Base-by-base conservation (phyloP, 306 rosid species). In the Vigna mungo region DNA sequence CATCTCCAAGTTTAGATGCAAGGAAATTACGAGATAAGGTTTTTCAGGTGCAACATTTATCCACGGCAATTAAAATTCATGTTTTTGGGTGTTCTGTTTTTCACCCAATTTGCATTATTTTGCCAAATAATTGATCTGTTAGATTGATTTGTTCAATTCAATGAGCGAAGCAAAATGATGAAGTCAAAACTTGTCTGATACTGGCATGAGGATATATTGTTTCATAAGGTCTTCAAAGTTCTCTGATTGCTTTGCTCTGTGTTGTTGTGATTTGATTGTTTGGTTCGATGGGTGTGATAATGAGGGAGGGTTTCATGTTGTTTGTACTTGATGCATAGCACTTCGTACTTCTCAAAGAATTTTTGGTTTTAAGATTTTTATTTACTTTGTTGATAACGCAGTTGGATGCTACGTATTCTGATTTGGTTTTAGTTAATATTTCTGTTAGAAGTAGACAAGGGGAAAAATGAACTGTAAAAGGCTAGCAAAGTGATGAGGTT, bases 1-100 rank as follows among this genome's bases (percentile, higher is more conserved):
- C 84, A 69, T 56, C 77, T 71, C 78, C 53, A 14, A 86, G 87
- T 77, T 17, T 70, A 14, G 63, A 23, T 81, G 87, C 87, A 83
- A 78, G 89, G 87, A 86, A 86, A 80, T 64, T 4, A 81, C 84
- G 89, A 71, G 87, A 25, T 15, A 80, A 78, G 87, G 87, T 62
- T 82, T 0, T 72, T 8, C 0, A 13, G 85, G 89, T 86, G 89
- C 89, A 39, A 86, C n/a, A 86, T 86, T 83, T 41, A 77, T 1
- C n/a, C 44, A 13, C 27, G 87, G 87, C 87, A 74, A 36, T 58
- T 49, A 16, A 55, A 27, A 2, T 59, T 76, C 5, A 4, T 61
- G 71, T 27, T 59, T 37, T 70, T 76, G 74, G 43, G 81, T 13
- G 36, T 44, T 23, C 14, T 75, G 23, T 6, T 23, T 4, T 32